Evolutionary conservation across 2,329 filamentous ascomycete genomes (phyloP), one percentile per base, ranked within the genome.

Genomic region (Anthostomella pinea): DNA sequence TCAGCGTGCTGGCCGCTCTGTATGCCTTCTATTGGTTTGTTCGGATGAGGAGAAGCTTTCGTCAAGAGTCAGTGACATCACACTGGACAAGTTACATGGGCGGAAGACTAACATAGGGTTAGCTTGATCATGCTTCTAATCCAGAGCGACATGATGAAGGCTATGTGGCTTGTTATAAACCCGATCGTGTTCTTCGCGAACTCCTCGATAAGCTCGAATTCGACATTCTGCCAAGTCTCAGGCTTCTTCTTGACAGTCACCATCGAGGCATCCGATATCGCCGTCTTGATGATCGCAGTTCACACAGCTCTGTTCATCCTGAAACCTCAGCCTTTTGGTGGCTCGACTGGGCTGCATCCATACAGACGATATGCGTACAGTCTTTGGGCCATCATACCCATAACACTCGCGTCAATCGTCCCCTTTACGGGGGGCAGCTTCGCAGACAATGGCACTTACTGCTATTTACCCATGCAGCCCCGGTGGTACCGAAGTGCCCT

Each of bases 91-190:
- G n/a, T n/a, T n/a, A n/a, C n/a, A n/a, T n/a, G n/a, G n/a, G n/a
- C n/a, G n/a, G n/a, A n/a, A n/a, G n/a, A n/a, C n/a, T 58, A 46
- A 49, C 43, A 38, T 23, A 24, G 9, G 10, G 17, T 8, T 44
- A 87, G 83, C 45, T 71, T 91, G 36, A 83, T 91, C 39, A 79
- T 90, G 71, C 62, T 88, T 24, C 67, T 90, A 10, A 80, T 91
- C 30, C 72, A 80, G 43, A 83, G 82, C 49, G 84, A 89, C 59
- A 73, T 85, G 54, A 75, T 82, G 60, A 85, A 86, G 58, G 75
- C 80, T 3, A 55, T 79, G 3, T 87, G 80, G 75, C 79, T 83
- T 43, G 70, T 87, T 43, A 60, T 85, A 26, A 83, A 81, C 47
- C 75, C 83, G 0, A 64, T 78, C 2, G 72, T 79, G 14, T 73